Conservation (phyloP, 306 rosid species). For the Glycine latifolia region DNA sequence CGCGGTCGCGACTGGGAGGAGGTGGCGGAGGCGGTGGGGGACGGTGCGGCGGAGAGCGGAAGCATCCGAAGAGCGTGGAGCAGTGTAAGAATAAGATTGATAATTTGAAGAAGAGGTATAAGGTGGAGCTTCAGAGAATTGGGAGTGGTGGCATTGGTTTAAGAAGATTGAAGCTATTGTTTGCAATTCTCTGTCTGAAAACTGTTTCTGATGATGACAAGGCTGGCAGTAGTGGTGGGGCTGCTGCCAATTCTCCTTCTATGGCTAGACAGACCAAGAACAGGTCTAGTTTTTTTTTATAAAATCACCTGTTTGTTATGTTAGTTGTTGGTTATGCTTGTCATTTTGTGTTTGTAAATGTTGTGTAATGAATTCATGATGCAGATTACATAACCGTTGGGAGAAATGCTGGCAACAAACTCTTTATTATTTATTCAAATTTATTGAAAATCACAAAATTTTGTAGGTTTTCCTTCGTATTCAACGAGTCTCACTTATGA, state of each 20-base stretch:
- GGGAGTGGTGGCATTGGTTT: slow-evolving; percentile 53
- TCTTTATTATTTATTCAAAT: no score
- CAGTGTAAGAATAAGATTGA: slow-evolving; percentile 19
- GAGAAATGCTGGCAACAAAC: neutral
- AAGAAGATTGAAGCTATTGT: slow-evolving; percentile 52
- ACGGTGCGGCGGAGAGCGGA: neutral
- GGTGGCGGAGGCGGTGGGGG: slow-evolving; percentile 9
- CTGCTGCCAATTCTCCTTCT: slow-evolving; percentile 10
- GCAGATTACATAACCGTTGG: neutral
- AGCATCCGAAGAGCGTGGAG: slow-evolving; percentile 10
- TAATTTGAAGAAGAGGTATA: slow-evolving; percentile 23
- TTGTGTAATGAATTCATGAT: neutral
- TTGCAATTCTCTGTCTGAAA: slow-evolving; percentile 39
- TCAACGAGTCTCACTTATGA: no score
- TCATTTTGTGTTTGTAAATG: slow-evolving; percentile 11
- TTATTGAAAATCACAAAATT: neutral
- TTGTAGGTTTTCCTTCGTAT: no score
- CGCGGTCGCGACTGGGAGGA: slow-evolving; percentile 58
- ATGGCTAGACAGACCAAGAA: slow-evolving; percentile 43
- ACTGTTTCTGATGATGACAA: slow-evolving; percentile 50
- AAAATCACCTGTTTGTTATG: no score
- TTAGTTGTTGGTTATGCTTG: neutral
- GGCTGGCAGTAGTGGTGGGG: neutral
- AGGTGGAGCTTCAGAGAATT: slow-evolving; percentile 26
- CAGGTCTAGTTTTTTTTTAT: slow-evolving; percentile 1